Evolutionary conservation across 2,329 filamentous ascomycete species (phyloP), one percentile per base, ranked within the genome.

Genomic region (Sphaerulina populicola): DNA sequence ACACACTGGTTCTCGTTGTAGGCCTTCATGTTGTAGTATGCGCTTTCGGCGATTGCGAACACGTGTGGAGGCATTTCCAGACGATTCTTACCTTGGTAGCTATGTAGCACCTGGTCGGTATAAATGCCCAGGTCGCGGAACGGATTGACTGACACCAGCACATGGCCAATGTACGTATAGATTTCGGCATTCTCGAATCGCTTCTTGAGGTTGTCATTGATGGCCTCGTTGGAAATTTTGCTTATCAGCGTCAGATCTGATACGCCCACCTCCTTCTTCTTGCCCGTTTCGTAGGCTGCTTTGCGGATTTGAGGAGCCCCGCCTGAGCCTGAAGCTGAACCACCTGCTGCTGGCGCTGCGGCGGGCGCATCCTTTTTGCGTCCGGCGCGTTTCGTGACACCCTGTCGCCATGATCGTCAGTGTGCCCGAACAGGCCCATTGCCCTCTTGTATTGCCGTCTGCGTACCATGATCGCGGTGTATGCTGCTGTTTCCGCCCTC

Each of bases 21-120:
- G 42, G 90, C 91, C 71, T 97, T 97, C 93, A 98, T 97, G 75
- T 98, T 97, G 75, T 97, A 97, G 76, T 98, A 98, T 49, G 90
- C 72, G 6, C 91, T 86, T 72, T 98, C 93, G 66, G 93, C 93
- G 65, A 98, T 93, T 55, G 89, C 91, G 69, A 96, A 98, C 61
- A 98, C 93, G 71, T 98, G 93, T 7, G 93, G 93, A 63, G 64
- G 49, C 53, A 81, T 77, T 72, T 98, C 93, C 59, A 98, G 79
- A 59, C 93, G 83, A 74, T 98, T 98, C 78, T 97, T 96, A 62
- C 91, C 91, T 72, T 83, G 85, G 76, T 98, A 98, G 66, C 87
- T 91, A 44, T 94, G 83, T 65, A 98, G 81, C 52, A 97, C 89
- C 65, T 85, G 75, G 61, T 97, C 91, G 69, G 91, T 97, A 73